phyloP scores from a whole-genome alignment of 441 rosid genomes.

The Oxalis stricta region DNA sequence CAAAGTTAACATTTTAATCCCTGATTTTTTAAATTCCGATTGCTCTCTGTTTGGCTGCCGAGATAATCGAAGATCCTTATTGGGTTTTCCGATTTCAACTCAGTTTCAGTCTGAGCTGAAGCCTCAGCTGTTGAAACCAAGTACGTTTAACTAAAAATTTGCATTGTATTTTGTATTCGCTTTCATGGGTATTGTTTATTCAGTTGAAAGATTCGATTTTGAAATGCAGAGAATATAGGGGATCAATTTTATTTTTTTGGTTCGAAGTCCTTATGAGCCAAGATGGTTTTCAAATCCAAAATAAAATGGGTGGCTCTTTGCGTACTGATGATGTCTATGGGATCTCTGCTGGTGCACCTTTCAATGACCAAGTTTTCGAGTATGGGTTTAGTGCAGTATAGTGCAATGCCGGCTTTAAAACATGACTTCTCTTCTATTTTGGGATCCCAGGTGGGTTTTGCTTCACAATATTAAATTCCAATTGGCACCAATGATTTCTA shows the following conservation, averaged over 20 bases:
- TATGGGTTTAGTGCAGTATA: conserved; percentile 32
- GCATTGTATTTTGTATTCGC: conserved; percentile 12
- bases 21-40: too few relatives aligned
- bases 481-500: too few relatives aligned
- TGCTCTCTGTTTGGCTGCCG: conserved; percentile 18
- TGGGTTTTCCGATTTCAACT: too few relatives aligned
- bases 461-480: too few relatives aligned
- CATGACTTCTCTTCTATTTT: conserved; percentile 36
- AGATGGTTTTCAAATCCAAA: conserved; percentile 70
- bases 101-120: too few relatives aligned
- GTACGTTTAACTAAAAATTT: too few relatives aligned
- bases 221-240: too few relatives aligned
- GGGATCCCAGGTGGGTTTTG: conserved; percentile 28
- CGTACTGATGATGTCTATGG: conserved; percentile 60
- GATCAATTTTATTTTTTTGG: too few relatives aligned
- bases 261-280: conserved; percentile 14
- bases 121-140: too few relatives aligned
- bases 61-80: conserved; percentile 20
- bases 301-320: conserved; percentile 79
- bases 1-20: too few relatives aligned
- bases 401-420: conserved; percentile 34
- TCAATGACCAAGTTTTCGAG: conserved; percentile 69
- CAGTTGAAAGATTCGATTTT: conserved; percentile 13
- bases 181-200: conserved; percentile 13
- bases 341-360: conserved; percentile 68